Percentiles rank a stretch among this genome's conserved stretches.
Evolutionary conservation across 139 green algal species (phyloP).

Genomic region (Chlorella sorokiniana): DNA sequence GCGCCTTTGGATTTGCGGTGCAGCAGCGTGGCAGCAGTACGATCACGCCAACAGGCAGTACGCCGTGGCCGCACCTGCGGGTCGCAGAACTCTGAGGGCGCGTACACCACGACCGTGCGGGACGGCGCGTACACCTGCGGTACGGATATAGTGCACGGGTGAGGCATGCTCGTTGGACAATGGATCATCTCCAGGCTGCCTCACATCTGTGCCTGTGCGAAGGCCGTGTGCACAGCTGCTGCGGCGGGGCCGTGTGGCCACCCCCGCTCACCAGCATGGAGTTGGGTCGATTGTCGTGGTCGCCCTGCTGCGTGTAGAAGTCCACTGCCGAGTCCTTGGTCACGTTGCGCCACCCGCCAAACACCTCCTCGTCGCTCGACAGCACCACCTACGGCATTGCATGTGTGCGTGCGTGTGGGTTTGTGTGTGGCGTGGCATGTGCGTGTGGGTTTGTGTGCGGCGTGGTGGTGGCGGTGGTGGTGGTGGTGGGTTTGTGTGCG

Average conservation of each 20-base stretch:
- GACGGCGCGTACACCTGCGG: conserved; percentile 70
- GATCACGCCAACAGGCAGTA: background rate
- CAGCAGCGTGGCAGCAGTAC: background rate
- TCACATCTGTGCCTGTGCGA: no score
- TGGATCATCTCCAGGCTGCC: no score
- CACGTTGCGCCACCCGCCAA: conserved; percentile 86
- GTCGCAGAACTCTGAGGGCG: conserved; percentile 73
- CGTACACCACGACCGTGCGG: conserved; percentile 89
- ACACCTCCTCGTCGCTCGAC: conserved; percentile 84
- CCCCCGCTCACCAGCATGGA: conserved; percentile 55
- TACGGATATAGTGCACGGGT: background rate
- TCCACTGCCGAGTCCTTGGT: conserved; percentile 61
- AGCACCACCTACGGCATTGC: conserved; percentile 67
- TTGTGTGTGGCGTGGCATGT: no score
- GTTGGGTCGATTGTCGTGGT: conserved; percentile 73
- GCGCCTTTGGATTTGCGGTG: background rate
- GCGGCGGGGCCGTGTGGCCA: background rate
- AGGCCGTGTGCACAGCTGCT: no score
- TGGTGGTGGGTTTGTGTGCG: no score
- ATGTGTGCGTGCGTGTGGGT: background rate
- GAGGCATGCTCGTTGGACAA: background rate
- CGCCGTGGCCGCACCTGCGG: conserved; percentile 24
- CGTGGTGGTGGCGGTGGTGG: no score
- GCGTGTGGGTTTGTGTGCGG: no score
- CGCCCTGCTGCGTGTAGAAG: conserved; percentile 43